A percentile compares a stretch with the other conserved stretches of the same genome.
phyloP scores from a whole-genome alignment of 2,329 filamentous ascomycete species.

The Penicillium sp. region DNA sequence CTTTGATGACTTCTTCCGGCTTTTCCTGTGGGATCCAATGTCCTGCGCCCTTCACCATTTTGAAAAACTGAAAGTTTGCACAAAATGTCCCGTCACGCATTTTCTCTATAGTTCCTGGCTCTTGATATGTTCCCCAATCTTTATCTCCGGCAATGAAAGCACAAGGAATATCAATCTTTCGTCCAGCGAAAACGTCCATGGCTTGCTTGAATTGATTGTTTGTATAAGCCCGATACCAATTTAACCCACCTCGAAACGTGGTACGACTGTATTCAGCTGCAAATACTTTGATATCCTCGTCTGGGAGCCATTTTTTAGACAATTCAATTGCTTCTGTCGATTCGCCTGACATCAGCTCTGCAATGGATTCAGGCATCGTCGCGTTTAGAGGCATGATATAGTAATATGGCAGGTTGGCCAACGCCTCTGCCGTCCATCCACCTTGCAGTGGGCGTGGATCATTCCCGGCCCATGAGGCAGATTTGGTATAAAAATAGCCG shows the following conservation, averaged over 20 bases:
- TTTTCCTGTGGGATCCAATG: conserved; percentile 69
- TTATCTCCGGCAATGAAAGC: conserved; percentile 58
- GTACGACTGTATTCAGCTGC: conserved; percentile 57
- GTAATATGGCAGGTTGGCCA: conserved; percentile 61
- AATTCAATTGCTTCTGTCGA: conserved; percentile 35
- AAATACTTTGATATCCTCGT: conserved; percentile 58
- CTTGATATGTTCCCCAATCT: conserved; percentile 67
- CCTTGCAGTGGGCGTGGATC: conserved; percentile 48
- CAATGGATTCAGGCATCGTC: conserved; percentile 58
- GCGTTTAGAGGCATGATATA: conserved; percentile 60
- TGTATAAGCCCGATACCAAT: conserved; percentile 63
- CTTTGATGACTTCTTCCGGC: conserved; percentile 50
- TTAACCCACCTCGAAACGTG: conserved; percentile 62
- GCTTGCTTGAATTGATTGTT: conserved; percentile 45
- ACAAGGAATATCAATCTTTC: conserved; percentile 58
- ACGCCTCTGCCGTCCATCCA: conserved; percentile 54
- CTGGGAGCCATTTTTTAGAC: conserved; percentile 50
- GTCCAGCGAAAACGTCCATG: conserved; percentile 57
- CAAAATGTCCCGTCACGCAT: conserved; percentile 47
- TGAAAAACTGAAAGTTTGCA: conserved; percentile 50
- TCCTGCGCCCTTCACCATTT: conserved; percentile 56
- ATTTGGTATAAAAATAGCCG: conserved; percentile 67
- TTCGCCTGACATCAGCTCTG: conserved; percentile 52
- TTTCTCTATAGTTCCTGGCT: conserved; percentile 59
- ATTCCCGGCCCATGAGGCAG: conserved; percentile 56